Evolutionary conservation across 2,329 filamentous ascomycete genomes (phyloP), one percentile per base, ranked within the genome.

Genomic region (Calonectria ilicicola): DNA sequence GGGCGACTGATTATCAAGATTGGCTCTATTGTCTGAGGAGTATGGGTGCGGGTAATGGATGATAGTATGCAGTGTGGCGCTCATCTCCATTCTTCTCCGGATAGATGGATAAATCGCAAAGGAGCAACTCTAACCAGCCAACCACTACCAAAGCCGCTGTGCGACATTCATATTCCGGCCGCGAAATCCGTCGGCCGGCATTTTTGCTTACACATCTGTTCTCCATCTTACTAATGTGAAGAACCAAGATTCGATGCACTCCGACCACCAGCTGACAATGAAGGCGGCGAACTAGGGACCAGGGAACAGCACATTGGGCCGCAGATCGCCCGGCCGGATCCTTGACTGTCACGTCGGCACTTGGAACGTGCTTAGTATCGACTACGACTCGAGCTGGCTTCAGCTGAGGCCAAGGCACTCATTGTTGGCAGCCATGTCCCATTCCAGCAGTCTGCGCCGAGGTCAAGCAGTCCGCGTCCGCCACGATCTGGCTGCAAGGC

Each of bases 371-470:
- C 65, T 53, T 21, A 72, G 67, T 70, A 74, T 72, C 74, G 60
- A 75, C 49, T 62, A 67, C 65, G 44, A 32, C 72, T 69, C 70
- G 65, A 74, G 60, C 46, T 74, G 66, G 53, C 27, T 71, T 71
- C 53, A 70, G 62, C 53, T 60, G 58, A 66, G 51, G 65, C 47
- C 69, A 47, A 73, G 70, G 42, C 23, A 56, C 42, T 17, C 17
- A 15, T 23, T 21, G 62, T n/a, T 68, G 60, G 29, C 53, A 60
- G 53, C 29, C 69, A 73, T 79, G 70, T 72, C 78, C 77, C 72
- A 47, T 80, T 80, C 40, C 23, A 79, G 78, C 67, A 80, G 75
- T 70, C 73, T 76, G 32, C 77, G 56, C 78, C 78, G 78, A 66
- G 64, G 40, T 71, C 67, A 53, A 38, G 53, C 63, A 65, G 65